Evolutionary conservation across 306 rosid species (phyloP), one percentile per base, ranked within the genome.

Genomic region (Biancaea sappan): DNA sequence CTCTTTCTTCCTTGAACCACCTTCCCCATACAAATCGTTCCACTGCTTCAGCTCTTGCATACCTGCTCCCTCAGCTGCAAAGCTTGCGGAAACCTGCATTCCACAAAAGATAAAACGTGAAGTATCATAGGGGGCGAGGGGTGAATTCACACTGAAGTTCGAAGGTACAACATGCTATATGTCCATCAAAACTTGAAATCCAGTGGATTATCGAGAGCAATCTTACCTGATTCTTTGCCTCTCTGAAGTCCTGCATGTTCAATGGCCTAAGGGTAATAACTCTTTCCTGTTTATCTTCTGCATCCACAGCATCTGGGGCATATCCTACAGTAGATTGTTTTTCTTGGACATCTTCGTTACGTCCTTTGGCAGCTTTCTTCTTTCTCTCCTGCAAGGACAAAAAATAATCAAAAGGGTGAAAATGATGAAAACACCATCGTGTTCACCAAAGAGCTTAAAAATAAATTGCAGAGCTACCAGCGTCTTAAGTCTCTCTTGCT

Each of bases 11-110:
- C 98, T 87, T 2, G 96, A 88, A 26, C 98, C 99, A 3, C 99
- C 98, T 86, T 92, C 98, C 21, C 99, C 98, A 4, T 86, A 95
- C 70, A 79, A 67, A 2, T 95, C 91, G 47, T 90, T 95, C 99
- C 99, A 95, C 77, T 90, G 98, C 82, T 84, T 87, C 88, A 95
- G 79, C 79, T 95, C 99, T 22, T 73, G 38, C 99, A 95, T 95
- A 75, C 88, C 88, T 32, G 96, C 79, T 32, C 98, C 99, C 77
- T 95, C 98, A 0, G 91, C 52, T 24, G 99, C 82, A 81, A 88
- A 90, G 84, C 99, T 95, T 26, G 99, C 93, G 6, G 96, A 95
- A 69, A 90, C 96, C 97, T 94, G 77, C 38, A 59, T 16, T 77
- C 22, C 82, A 26, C 78, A 19, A 68, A 43, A 10, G 35, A 28